A percentile compares a stretch with the other conserved stretches of the same genome.
These are phyloP conservation scores for Candida morakotiae DNA, from an alignment of 805 yeast genomes.

Conservation along the genomic window DNA sequence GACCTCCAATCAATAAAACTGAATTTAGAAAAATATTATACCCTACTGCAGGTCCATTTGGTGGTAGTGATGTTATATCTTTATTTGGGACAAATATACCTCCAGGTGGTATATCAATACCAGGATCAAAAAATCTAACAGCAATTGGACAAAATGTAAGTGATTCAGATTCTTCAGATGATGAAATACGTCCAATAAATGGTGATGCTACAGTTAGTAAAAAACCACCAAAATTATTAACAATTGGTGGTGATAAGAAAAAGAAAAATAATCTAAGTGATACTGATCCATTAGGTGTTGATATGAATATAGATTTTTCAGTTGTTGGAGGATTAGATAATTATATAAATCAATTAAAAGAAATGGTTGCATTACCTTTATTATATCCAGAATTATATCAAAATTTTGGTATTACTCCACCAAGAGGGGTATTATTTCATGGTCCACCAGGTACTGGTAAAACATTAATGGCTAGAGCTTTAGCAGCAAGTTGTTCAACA, in stretches of 20 bases:
- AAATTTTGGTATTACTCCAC: conserved; percentile 88
- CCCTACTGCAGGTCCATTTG: conserved; percentile 97
- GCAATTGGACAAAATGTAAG: conserved; percentile 32
- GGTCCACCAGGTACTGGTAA: conserved; percentile 99
- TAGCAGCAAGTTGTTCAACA: conserved; percentile 92
- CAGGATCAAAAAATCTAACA: conserved; percentile 23
- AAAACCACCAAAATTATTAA: conserved; percentile 16
- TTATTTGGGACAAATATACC: conserved; percentile 70
- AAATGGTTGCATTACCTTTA: conserved; percentile 92
- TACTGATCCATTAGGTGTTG: conserved; percentile 89
- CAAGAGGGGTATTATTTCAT: conserved; percentile 94
- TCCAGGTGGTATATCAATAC: conserved; percentile 39
- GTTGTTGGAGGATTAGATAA: conserved; percentile 90
- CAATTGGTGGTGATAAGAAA: conserved; percentile 38
- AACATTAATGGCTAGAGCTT: conserved; percentile 94
- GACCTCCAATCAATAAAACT: conserved; percentile 40
- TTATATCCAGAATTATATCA: conserved; percentile 92
- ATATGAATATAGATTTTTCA: conserved; percentile 77
- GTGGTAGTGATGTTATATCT: conserved; percentile 89
- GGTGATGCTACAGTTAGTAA: conserved; percentile 38
- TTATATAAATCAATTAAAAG: conserved; percentile 88
- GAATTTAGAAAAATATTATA: conserved; percentile 64
- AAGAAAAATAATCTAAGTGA: conserved; percentile 68
- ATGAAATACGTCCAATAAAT: conserved; percentile 46
- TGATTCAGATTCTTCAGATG: conserved; percentile 64